Evolutionary conservation across 164 flowering plant species (phyloP), one percentile per base, ranked within the genome.

Genomic region (Magnolia changhungtana): DNA sequence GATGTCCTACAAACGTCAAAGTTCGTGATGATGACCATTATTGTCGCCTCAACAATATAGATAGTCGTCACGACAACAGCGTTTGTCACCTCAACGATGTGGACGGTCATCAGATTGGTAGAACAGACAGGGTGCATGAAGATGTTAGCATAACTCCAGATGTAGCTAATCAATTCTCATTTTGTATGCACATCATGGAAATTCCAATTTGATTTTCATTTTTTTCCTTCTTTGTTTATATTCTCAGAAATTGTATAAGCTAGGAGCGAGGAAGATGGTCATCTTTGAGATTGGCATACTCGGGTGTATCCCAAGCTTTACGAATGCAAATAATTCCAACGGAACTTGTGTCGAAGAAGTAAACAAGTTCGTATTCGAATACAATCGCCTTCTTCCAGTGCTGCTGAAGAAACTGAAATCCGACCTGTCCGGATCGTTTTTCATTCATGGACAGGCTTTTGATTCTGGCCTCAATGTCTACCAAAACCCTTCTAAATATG

Each of bases 201-300:
- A 37, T 37, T 37, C 45, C 45, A 37, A 37, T 37, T 37, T 1
- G 6, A 37, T 37, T 37, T 37, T 37, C 45, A 37, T 37, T 37
- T 37, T 37, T 37, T 37, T 37, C 45, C 45, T 37, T 31, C 37
- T 31, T 31, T 31, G 37, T 31, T 37, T 37, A 24, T 24, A 70
- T 70, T 50, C n/a, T 27, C 74, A 71, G 74, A 51, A 9, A 21
- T 21, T 71, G 9, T 50, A 71, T 21, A 6, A n/a, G 6, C 74
- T 50, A 13, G 74, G 74, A 24, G 74, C 74, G 1, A 71, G 74
- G 74, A 71, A 71, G 59, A 19, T 71, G 4, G 24, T 71, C 13
- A 18, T 71, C 61, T 50, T 71, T 20, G 74, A 52, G 14, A 50
- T 71, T 21, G 63, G 74, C 61, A 20, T 59, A 9, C 9, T 71